phyloP scores from a whole-genome alignment of 306 rosid species.

The Cucurbita pepo region DNA sequence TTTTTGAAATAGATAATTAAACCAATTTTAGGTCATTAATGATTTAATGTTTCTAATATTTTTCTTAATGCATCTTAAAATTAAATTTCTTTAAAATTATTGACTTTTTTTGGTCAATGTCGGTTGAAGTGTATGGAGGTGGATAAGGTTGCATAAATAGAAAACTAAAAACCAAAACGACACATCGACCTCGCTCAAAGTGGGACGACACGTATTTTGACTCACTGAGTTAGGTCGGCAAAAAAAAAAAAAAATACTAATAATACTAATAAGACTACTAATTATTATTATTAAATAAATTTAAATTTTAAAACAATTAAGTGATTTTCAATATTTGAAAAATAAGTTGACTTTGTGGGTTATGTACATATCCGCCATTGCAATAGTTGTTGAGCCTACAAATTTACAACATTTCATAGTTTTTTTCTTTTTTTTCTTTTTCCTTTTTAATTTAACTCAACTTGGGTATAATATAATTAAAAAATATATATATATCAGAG shows the following conservation, averaged over 20 bases:
- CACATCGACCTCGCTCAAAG: background rate
- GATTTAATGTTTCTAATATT: too few relatives aligned
- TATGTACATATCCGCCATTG: conserved; percentile 6
- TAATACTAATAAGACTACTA: background rate
- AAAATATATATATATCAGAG: too few relatives aligned
- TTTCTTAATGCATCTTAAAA: too few relatives aligned
- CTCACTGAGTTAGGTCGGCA: conserved; percentile 1
- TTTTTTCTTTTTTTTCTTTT: too few relatives aligned
- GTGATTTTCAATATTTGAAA: background rate
- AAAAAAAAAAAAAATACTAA: background rate
- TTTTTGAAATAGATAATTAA: too few relatives aligned
- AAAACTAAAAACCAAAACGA: background rate
- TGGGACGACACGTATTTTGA: background rate
- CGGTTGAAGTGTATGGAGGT: background rate
- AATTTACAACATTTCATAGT: too few relatives aligned
- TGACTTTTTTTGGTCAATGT: background rate
- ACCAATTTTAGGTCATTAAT: too few relatives aligned
- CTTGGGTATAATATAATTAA: too few relatives aligned
- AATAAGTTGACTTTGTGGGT: background rate
- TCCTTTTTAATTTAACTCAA: too few relatives aligned
- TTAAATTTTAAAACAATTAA: background rate
- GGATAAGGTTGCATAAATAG: background rate
- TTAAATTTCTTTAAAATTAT: too few relatives aligned
- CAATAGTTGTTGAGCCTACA: background rate
- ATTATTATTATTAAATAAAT: background rate